Evolutionary conservation across 169 alveolate species (phyloP).

Genomic region (Cyclospora cayetanensis): DNA sequence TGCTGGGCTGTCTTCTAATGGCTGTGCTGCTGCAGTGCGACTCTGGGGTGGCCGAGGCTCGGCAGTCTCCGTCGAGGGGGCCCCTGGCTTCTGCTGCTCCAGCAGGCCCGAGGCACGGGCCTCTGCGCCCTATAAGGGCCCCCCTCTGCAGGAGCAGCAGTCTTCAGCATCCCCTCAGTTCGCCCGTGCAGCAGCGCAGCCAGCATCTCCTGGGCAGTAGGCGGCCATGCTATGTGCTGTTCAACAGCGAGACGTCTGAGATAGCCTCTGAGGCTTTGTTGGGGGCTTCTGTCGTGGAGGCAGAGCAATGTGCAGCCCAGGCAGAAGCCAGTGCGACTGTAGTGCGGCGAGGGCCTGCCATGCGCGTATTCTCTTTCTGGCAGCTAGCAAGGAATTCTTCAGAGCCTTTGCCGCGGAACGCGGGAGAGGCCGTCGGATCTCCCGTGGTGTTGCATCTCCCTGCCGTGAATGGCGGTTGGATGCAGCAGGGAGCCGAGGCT

Average conservation of each 20-base stretch:
- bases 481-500: background rate
- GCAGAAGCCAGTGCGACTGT: background rate
- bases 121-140: background rate
- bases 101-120: background rate
- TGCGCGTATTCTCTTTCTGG: slow-evolving; percentile 18
- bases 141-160: background rate
- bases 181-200: background rate
- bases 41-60: background rate
- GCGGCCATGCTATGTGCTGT: slow-evolving; percentile 1
- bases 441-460: slow-evolving; percentile 32
- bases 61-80: background rate
- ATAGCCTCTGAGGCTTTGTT: background rate
- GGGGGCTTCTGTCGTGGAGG: background rate
- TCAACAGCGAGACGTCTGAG: background rate
- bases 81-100: background rate
- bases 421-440: background rate
- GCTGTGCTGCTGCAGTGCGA: background rate
- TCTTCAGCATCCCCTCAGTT: background rate
- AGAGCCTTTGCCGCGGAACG: too few relatives aligned
- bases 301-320: background rate
- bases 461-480: slow-evolving; percentile 24
- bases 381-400: background rate
- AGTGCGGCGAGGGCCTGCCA: background rate
- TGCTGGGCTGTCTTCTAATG: background rate
- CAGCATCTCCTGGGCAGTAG: background rate